A percentile compares a stretch with the other conserved stretches of the same genome.
phyloP scores from a whole-genome alignment of 1,284 basidiomycete genomes.

The Ustilago bromivora region DNA sequence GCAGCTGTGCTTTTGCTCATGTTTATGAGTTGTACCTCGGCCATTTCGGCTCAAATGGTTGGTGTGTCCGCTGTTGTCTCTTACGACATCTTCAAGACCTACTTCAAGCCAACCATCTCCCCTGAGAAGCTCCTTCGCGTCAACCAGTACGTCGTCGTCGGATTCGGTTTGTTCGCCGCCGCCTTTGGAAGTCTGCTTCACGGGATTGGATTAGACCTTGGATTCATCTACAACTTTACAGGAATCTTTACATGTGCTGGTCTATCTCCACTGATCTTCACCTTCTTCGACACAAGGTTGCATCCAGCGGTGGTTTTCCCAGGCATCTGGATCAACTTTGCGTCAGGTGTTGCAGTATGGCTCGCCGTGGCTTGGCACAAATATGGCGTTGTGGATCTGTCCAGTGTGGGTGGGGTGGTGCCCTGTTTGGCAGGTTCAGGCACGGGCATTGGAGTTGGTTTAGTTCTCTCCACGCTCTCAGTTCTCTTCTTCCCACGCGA shows the following conservation, averaged over 20 bases:
- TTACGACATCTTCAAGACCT: slow-evolving; percentile 59
- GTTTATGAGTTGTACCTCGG: slow-evolving; percentile 65
- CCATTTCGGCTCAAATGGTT: slow-evolving; percentile 59
- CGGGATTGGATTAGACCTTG: slow-evolving; percentile 61
- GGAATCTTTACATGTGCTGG: slow-evolving; percentile 59
- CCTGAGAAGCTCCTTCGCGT: slow-evolving; percentile 51
- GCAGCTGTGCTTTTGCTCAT: slow-evolving; percentile 58
- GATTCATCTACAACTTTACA: slow-evolving; percentile 58
- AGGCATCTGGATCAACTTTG: slow-evolving; percentile 65
- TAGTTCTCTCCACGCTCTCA: slow-evolving; percentile 36
- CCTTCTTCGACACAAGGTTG: slow-evolving; percentile 60
- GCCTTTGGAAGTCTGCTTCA: slow-evolving; percentile 62
- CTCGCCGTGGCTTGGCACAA: slow-evolving; percentile 54
- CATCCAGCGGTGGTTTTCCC: slow-evolving; percentile 57
- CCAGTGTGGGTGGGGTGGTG: slow-evolving; percentile 47
- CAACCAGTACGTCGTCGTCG: slow-evolving; percentile 61
- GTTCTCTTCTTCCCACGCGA: slow-evolving; percentile 49
- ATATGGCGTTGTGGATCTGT: slow-evolving; percentile 50
- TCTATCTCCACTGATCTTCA: slow-evolving; percentile 56
- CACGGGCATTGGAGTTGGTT: slow-evolving; percentile 55
- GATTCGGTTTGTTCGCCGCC: slow-evolving; percentile 63
- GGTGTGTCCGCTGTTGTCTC: slow-evolving; percentile 55
- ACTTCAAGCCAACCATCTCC: slow-evolving; percentile 52
- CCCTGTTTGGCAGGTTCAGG: slow-evolving; percentile 59
- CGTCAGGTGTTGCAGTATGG: slow-evolving; percentile 63